phyloP scores from a whole-genome alignment of 345 rosid genomes.

The Salix caprea region DNA sequence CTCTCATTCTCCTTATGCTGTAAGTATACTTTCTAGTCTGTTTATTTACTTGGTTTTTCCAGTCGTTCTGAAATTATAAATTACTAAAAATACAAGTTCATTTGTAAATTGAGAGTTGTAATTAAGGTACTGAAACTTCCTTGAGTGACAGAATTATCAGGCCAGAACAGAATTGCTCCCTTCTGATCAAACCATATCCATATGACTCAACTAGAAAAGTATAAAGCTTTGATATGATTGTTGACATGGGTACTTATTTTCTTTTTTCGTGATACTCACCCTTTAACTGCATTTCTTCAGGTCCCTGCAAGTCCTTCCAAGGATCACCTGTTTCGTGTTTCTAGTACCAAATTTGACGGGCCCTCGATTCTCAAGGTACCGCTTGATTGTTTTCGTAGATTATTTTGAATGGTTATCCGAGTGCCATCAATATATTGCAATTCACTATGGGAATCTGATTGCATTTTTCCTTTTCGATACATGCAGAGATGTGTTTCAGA shows the following conservation, averaged over 20 bases:
- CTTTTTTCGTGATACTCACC: background rate
- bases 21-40: constrained; percentile 10
- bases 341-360: constrained; percentile 37
- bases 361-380: constrained; percentile 38
- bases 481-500: constrained; percentile 53
- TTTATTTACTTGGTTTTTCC: background rate
- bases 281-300: constrained; percentile 23
- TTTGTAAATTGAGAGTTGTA: background rate
- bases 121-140: background rate
- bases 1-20: constrained; percentile 8
- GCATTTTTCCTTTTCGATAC: background rate
- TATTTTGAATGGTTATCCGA: background rate
- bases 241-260: background rate
- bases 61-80: background rate
- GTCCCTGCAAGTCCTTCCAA: constrained; percentile 21
- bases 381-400: constrained; percentile 3
- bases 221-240: background rate
- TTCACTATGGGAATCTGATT: background rate
- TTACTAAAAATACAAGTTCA: background rate
- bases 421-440: background rate
- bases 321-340: constrained; percentile 15
- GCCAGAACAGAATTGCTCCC: background rate
- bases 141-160: background rate
- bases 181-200: background rate
- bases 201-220: background rate